phyloP scores from a whole-genome alignment of 2,329 filamentous ascomycete species.

The Podosphaera xanthii region DNA sequence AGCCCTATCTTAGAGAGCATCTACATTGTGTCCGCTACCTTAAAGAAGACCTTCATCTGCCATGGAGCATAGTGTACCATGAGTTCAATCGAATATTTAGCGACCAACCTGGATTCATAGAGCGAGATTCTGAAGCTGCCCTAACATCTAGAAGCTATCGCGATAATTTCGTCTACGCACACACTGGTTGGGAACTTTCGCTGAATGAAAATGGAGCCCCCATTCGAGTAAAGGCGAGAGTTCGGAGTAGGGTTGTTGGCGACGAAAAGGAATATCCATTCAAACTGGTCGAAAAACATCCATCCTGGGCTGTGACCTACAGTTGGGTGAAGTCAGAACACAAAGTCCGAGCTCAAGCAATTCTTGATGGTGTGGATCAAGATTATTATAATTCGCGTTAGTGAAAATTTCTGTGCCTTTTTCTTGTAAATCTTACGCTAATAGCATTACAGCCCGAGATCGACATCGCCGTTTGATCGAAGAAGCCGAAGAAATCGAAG shows the following conservation, averaged over 20 bases:
- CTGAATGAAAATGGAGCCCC: constrained; percentile 1
- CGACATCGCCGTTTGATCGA: constrained; percentile 1
- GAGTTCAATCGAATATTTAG: background rate
- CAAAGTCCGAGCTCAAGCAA: constrained; percentile 2
- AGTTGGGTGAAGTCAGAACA: constrained; percentile 3
- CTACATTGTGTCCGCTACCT: constrained; percentile 3
- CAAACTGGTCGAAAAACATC: constrained; percentile 3
- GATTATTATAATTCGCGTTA: background rate
- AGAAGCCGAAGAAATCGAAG: background rate
- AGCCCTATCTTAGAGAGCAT: constrained; percentile 2
- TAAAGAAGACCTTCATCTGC: background rate
- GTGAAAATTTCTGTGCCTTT: background rate
- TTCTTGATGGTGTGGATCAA: constrained; percentile 1
- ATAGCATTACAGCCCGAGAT: background rate
- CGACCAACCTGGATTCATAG: background rate
- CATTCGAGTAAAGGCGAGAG: background rate
- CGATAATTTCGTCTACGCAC: background rate
- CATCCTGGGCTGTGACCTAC: constrained; percentile 4
- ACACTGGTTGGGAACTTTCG: background rate
- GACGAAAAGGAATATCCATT: constrained; percentile 1
- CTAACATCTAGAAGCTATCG: constrained; percentile 3
- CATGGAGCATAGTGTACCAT: background rate
- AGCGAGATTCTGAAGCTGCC: background rate
- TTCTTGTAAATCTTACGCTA: background rate
- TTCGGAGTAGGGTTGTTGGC: background rate